A percentile compares a stretch with the other conserved stretches of the same genome.
Evolutionary conservation across 2,329 filamentous ascomycete species (phyloP).

Genomic region (Cordyceps sp.): DNA sequence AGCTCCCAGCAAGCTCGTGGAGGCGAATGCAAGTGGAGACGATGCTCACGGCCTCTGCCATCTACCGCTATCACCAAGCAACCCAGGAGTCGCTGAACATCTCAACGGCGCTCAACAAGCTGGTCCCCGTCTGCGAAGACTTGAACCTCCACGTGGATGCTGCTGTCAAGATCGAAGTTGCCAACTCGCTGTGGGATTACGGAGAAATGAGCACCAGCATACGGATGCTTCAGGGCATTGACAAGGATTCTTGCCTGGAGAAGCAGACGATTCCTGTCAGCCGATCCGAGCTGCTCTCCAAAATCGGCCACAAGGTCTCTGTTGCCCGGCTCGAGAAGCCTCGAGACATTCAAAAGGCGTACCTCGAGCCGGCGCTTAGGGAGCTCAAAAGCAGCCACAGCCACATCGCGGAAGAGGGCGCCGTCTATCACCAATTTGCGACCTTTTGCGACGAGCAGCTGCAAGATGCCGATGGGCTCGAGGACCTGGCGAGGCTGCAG

Average conservation of each 20-base stretch:
- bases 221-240: constrained; percentile 64
- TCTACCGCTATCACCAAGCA: constrained; percentile 66
- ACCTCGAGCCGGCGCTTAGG: constrained; percentile 68
- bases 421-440: constrained; percentile 90
- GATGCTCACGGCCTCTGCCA: constrained; percentile 56
- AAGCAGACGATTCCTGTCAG: constrained; percentile 58
- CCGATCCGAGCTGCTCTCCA: constrained; percentile 66
- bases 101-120: constrained; percentile 64
- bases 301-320: constrained; percentile 75
- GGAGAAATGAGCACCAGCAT: constrained; percentile 84
- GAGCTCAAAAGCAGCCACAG: constrained; percentile 55
- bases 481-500: constrained; percentile 69
- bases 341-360: constrained; percentile 73
- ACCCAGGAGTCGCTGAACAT: constrained; percentile 77
- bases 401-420: constrained; percentile 54
- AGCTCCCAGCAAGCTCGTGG: constrained; percentile 44
- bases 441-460: constrained; percentile 90
- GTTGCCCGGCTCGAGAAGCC: constrained; percentile 83
- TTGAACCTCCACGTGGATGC: constrained; percentile 65
- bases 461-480: constrained; percentile 67
- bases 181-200: constrained; percentile 86
- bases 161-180: constrained; percentile 64
- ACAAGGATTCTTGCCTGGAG: constrained; percentile 39
- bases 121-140: constrained; percentile 52
- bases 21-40: constrained; percentile 59